Percentiles rank a stretch among this genome's conserved stretches.
Evolutionary conservation across 2,329 filamentous ascomycete genomes (phyloP).

Genomic region (Sporothrix brunneoviolacea): DNA sequence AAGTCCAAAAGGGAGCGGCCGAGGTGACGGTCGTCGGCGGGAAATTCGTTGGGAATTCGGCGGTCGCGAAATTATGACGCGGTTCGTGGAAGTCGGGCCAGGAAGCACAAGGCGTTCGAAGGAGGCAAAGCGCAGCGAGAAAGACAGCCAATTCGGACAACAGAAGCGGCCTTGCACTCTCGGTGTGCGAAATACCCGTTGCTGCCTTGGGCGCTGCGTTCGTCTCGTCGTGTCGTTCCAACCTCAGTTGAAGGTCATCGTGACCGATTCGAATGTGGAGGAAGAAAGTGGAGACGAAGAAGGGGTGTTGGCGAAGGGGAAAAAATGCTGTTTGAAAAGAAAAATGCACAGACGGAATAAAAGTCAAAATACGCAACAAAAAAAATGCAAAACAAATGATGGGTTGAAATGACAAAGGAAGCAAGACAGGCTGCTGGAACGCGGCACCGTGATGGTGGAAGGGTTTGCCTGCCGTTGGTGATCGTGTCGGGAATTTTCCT

Average conservation of each 20-base stretch:
- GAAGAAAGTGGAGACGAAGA: slow-evolving; percentile 7
- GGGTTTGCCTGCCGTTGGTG: slow-evolving; percentile 5
- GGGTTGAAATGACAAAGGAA: not conserved
- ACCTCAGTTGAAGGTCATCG: not conserved
- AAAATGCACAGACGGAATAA: not conserved
- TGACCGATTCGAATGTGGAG: slow-evolving; percentile 8
- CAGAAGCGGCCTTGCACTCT: not conserved
- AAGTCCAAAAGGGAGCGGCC: not conserved
- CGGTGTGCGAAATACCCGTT: not conserved
- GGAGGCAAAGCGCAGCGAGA: not conserved
- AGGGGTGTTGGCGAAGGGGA: slow-evolving; percentile 3
- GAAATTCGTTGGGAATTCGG: slow-evolving; percentile 6
- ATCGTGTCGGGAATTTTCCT: not conserved
- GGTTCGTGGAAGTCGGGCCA: not conserved
- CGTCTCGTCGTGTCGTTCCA: not conserved
- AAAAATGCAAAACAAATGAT: not conserved
- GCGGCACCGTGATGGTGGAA: not conserved
- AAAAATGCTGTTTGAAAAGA: not conserved
- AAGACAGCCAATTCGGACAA: not conserved
- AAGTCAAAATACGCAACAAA: not conserved
- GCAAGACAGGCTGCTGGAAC: not conserved
- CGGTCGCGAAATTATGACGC: not conserved
- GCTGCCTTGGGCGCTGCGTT: not conserved
- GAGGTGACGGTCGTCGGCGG: not conserved
- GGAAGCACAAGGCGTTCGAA: not conserved